phyloP scores from a whole-genome alignment of 2,329 filamentous ascomycete genomes.

The Cladosporium sp. region DNA sequence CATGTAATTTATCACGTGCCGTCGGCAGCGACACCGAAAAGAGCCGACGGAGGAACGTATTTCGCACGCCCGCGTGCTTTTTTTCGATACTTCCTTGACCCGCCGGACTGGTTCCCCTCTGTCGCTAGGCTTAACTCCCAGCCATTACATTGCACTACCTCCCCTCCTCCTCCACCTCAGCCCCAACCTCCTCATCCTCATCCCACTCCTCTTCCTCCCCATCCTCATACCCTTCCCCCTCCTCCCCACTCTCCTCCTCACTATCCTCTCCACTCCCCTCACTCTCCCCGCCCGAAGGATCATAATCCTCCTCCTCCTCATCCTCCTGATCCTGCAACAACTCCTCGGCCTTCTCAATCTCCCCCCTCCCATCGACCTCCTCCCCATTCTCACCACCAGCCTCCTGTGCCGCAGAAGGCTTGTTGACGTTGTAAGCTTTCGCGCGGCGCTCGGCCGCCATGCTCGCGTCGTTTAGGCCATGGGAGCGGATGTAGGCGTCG shows the following conservation, averaged over 20 bases:
- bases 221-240: slow-evolving; percentile 20
- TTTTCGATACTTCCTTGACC: too few relatives aligned
- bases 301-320: slow-evolving; percentile 32
- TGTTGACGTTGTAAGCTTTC: slow-evolving; percentile 54
- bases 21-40: too few relatives aligned
- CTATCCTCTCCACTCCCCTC: slow-evolving; percentile 30
- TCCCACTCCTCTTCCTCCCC: slow-evolving; percentile 22
- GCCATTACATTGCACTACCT: too few relatives aligned
- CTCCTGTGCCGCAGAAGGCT: slow-evolving; percentile 28
- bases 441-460: slow-evolving; percentile 56
- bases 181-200: slow-evolving; percentile 20
- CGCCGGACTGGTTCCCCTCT: too few relatives aligned
- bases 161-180: slow-evolving; percentile 13
- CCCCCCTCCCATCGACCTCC: slow-evolving; percentile 19
- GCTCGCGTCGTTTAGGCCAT: slow-evolving; percentile 58
- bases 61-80: too few relatives aligned
- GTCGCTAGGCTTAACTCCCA: too few relatives aligned
- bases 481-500: slow-evolving; percentile 57
- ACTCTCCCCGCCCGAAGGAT: slow-evolving; percentile 30
- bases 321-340: slow-evolving; percentile 31
- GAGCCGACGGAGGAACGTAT: too few relatives aligned
- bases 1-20: too few relatives aligned
- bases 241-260: slow-evolving; percentile 22
- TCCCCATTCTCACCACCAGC: slow-evolving; percentile 14
- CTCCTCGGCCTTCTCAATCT: slow-evolving; percentile 29